A percentile compares a stretch with the other conserved stretches of the same genome.
Conservation (phyloP, 805 yeast species). For the Starmerella etchellsii region DNA sequence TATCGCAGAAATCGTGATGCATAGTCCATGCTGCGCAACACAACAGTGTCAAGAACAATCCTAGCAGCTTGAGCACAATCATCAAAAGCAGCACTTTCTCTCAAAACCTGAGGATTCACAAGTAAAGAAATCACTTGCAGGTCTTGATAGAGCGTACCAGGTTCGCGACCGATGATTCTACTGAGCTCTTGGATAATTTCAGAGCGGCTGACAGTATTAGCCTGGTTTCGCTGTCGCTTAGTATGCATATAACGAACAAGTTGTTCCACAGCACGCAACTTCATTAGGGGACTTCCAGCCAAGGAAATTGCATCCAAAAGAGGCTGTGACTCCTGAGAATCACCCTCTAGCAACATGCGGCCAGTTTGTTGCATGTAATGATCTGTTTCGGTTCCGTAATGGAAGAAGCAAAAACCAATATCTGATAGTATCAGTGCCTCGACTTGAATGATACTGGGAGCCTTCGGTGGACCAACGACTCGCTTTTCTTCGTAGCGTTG, state of each 20-base stretch:
- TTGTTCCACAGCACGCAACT: slow-evolving; percentile 14
- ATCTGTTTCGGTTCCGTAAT: slow-evolving; percentile 27
- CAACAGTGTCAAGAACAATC: slow-evolving; percentile 18
- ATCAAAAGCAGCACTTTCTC: slow-evolving; percentile 27
- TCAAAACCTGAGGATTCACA: slow-evolving; percentile 24
- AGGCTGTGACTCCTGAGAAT: slow-evolving; percentile 16
- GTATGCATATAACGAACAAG: slow-evolving; percentile 12
- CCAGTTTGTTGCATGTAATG: slow-evolving; percentile 24
- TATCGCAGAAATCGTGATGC: slow-evolving; percentile 21
- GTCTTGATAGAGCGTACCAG: slow-evolving; percentile 27
- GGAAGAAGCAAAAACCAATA: slow-evolving; percentile 22
- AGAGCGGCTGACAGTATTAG: slow-evolving; percentile 19
- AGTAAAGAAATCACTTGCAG: slow-evolving; percentile 27
- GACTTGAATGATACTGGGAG: slow-evolving; percentile 10
- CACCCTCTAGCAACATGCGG: slow-evolving; percentile 23
- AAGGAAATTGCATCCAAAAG: slow-evolving; percentile 17
- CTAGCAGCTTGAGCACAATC: slow-evolving; percentile 28
- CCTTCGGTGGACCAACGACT: slow-evolving; percentile 11
- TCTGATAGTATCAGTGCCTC: slow-evolving; percentile 25
- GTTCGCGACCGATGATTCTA: slow-evolving; percentile 22
- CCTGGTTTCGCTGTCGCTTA: slow-evolving; percentile 1
- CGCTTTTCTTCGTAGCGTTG: not conserved
- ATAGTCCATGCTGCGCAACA: slow-evolving; percentile 20
- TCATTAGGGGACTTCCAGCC: slow-evolving; percentile 15
- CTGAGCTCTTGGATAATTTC: slow-evolving; percentile 27